These are phyloP conservation scores for Cercospora sp. DNA, from an alignment of 2,329 filamentous ascomycete genomes.

Conservation along the genomic window DNA sequence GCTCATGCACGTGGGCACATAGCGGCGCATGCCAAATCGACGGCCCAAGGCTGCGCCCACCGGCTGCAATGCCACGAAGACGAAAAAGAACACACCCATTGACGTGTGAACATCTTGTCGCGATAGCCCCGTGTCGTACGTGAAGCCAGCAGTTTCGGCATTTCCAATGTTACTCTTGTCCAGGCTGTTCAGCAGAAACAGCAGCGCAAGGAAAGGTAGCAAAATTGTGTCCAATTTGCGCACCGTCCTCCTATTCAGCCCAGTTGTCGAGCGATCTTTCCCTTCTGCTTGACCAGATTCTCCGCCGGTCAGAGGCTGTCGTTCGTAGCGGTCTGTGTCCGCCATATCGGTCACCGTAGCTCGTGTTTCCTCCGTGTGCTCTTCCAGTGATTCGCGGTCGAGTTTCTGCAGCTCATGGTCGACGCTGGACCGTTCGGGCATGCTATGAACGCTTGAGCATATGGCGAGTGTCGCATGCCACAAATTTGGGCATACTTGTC, in stretches of 20 bases:
- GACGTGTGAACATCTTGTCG: conserved; percentile 57
- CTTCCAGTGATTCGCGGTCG: conserved; percentile 16
- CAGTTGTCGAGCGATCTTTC: background rate
- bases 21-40: conserved; percentile 56
- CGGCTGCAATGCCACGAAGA: conserved; percentile 60
- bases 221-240: conserved; percentile 53
- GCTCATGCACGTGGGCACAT: conserved; percentile 60
- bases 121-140: conserved; percentile 54
- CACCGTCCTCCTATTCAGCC: conserved; percentile 41
- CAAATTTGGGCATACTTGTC: background rate
- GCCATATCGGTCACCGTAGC: background rate
- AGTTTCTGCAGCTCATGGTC: conserved; percentile 22
- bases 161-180: conserved; percentile 58
- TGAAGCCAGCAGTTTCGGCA: conserved; percentile 61
- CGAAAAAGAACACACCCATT: conserved; percentile 58
- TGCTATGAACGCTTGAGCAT: conserved; percentile 3
- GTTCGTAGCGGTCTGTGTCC: background rate
- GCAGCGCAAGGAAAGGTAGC: conserved; percentile 52
- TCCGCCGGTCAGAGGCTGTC: conserved; percentile 7
- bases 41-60: conserved; percentile 58
- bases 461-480: conserved; percentile 2
- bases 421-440: conserved; percentile 1
- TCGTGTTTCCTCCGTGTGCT: conserved; percentile 12
- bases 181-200: conserved; percentile 56
- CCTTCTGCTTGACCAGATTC: background rate